Evolutionary conservation across 2,329 filamentous ascomycete species (phyloP).

Genomic region (Fusarium dlaminii): DNA sequence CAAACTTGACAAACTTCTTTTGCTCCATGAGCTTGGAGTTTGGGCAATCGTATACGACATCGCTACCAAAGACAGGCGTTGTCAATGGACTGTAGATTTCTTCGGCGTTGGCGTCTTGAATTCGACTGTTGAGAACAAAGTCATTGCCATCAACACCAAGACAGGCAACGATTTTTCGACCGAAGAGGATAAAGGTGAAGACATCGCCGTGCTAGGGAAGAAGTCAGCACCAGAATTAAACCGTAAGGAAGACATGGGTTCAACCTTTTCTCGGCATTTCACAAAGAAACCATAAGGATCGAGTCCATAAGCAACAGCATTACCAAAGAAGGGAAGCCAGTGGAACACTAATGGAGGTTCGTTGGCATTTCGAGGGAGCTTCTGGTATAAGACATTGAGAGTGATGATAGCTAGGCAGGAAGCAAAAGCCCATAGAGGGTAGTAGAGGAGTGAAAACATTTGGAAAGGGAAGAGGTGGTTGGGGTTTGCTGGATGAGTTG

Average conservation of each 20-base stretch:
- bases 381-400: conserved; percentile 27
- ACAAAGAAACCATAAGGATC: conserved; percentile 76
- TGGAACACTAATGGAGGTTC: conserved; percentile 67
- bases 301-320: conserved; percentile 76
- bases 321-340: conserved; percentile 71
- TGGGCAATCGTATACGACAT: conserved; percentile 86
- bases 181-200: conserved; percentile 64
- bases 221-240: background rate
- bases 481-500: background rate
- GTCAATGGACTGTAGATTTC: conserved; percentile 63
- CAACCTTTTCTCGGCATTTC: conserved; percentile 71
- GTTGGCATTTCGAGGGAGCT: conserved; percentile 14
- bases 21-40: conserved; percentile 90
- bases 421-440: conserved; percentile 4
- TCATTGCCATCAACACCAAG: conserved; percentile 63
- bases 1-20: conserved; percentile 83
- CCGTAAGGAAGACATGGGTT: background rate
- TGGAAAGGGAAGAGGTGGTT: background rate
- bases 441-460: conserved; percentile 14
- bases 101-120: conserved; percentile 62
- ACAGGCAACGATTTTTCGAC: conserved; percentile 60
- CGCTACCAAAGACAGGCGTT: conserved; percentile 73
- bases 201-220: conserved; percentile 58
- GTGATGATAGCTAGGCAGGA: conserved; percentile 4
- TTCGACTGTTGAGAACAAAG: conserved; percentile 65